These are phyloP conservation scores for Leccinum variicolor DNA, from an alignment of 768 basidiomycete species.

Conservation along the genomic window DNA sequence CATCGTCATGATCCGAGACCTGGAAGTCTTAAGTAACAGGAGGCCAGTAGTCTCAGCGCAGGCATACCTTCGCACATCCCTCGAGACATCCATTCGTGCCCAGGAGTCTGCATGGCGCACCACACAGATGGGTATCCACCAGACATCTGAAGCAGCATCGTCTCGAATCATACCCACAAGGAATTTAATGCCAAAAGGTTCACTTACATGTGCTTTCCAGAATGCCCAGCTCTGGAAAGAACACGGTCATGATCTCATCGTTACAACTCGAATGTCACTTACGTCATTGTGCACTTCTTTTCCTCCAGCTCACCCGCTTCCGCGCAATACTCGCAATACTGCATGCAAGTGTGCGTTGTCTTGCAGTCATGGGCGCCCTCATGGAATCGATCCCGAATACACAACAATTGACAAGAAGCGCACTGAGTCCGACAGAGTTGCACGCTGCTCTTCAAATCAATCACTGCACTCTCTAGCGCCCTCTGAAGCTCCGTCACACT, in stretches of 20 bases:
- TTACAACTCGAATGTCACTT: constrained; percentile 18
- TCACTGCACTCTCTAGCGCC: constrained; percentile 37
- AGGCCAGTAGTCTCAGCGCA: neutral
- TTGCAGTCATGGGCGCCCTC: constrained; percentile 46
- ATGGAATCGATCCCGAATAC: constrained; percentile 46
- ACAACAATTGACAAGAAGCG: constrained; percentile 44
- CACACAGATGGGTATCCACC: constrained; percentile 52
- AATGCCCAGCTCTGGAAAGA: constrained; percentile 49
- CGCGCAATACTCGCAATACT: constrained; percentile 41
- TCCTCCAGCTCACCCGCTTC: constrained; percentile 30
- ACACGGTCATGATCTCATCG: neutral
- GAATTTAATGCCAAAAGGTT: constrained; percentile 3
- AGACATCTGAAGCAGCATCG: constrained; percentile 40
- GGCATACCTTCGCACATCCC: constrained; percentile 48
- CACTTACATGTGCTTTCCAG: constrained; percentile 51
- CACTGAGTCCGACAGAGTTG: constrained; percentile 54
- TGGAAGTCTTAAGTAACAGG: constrained; percentile 18
- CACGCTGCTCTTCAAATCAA: constrained; percentile 46
- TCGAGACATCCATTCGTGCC: constrained; percentile 50
- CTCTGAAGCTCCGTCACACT: constrained; percentile 44
- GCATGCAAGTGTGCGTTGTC: constrained; percentile 46
- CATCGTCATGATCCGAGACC: constrained; percentile 45
- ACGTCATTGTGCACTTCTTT: constrained; percentile 45
- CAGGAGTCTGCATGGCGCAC: constrained; percentile 43
- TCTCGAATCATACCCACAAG: neutral